These are phyloP conservation scores for Neonectria punicea DNA, from an alignment of 2,329 filamentous ascomycete species.

Conservation along the genomic window DNA sequence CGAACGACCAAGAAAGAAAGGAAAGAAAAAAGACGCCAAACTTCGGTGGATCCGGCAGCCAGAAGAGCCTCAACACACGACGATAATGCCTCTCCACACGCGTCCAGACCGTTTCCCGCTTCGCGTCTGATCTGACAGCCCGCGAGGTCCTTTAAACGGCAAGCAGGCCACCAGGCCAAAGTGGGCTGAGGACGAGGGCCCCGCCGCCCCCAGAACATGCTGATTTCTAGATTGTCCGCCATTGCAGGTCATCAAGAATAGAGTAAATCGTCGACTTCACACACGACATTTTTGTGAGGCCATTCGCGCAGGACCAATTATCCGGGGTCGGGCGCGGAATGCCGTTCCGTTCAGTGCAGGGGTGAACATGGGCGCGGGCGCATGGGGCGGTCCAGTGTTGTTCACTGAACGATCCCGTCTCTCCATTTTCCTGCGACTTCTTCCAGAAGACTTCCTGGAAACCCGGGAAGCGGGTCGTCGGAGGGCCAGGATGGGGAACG, in stretches of 20 bases:
- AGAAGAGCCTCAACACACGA: slow-evolving; percentile 17
- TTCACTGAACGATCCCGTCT: background rate
- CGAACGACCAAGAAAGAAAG: background rate
- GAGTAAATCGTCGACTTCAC: background rate
- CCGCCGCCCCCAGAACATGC: too few species aligned
- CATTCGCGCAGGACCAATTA: slow-evolving; percentile 3
- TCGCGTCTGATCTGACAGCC: background rate
- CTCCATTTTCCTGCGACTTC: background rate
- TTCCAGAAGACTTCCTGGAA: slow-evolving; percentile 23
- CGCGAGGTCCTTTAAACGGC: background rate
- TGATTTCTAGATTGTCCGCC: background rate
- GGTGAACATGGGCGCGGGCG: background rate
- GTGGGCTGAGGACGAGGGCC: background rate
- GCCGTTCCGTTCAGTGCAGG: slow-evolving; percentile 7
- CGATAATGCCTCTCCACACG: background rate
- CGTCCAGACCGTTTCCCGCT: background rate
- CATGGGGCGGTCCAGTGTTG: background rate
- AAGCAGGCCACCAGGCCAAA: background rate
- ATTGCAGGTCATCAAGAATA: background rate
- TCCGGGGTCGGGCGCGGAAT: slow-evolving; percentile 25
- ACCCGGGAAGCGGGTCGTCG: slow-evolving; percentile 22
- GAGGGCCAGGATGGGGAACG: background rate
- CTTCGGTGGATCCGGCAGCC: slow-evolving; percentile 5
- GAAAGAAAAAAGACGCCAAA: background rate
- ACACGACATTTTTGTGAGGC: background rate